Percentiles rank a stretch among this genome's conserved stretches.
Evolutionary conservation across 192 early-diverging fungal genomes (phyloP).

Genomic region (Geranomyces michiganensis): DNA sequence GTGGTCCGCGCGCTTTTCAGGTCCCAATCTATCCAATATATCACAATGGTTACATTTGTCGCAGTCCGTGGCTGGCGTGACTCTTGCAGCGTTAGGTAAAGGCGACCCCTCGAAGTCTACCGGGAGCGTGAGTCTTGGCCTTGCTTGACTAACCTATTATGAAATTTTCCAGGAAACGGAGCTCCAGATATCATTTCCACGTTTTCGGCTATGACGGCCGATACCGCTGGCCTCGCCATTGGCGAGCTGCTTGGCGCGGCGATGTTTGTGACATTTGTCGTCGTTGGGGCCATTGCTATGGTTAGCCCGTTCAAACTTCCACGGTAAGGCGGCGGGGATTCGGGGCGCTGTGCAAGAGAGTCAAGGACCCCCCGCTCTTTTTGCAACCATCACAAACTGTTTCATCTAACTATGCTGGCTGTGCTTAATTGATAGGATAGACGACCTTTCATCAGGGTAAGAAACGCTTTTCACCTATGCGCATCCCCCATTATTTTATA

Average conservation of each 20-base stretch:
- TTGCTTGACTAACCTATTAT: no score
- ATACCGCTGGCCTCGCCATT: constrained; percentile 67
- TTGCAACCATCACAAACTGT: background rate
- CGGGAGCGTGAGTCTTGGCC: constrained; percentile 65
- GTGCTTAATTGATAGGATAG: constrained; percentile 21
- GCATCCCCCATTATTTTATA: background rate
- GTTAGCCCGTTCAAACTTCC: constrained; percentile 72
- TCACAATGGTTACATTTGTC: constrained; percentile 73
- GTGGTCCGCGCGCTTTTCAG: background rate
- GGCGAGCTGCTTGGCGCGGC: constrained; percentile 92
- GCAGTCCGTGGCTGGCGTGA: constrained; percentile 73
- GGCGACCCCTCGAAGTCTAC: constrained; percentile 2
- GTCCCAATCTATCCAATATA: constrained; percentile 84
- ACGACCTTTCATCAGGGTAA: constrained; percentile 31
- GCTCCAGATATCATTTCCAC: constrained; percentile 91
- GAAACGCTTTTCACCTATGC: background rate
- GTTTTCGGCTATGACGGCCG: constrained; percentile 56
- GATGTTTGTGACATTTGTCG: constrained; percentile 80
- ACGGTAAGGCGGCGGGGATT: background rate
- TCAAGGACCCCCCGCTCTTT: no score
- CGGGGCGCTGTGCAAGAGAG: no score
- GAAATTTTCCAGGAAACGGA: constrained; percentile 90
- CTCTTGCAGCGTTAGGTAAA: constrained; percentile 52
- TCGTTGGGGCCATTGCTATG: constrained; percentile 81
- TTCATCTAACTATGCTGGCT: no score